Conservation (phyloP, 2,329 filamentous ascomycete species). For the Paracorniculantispora psalliotae region DNA sequence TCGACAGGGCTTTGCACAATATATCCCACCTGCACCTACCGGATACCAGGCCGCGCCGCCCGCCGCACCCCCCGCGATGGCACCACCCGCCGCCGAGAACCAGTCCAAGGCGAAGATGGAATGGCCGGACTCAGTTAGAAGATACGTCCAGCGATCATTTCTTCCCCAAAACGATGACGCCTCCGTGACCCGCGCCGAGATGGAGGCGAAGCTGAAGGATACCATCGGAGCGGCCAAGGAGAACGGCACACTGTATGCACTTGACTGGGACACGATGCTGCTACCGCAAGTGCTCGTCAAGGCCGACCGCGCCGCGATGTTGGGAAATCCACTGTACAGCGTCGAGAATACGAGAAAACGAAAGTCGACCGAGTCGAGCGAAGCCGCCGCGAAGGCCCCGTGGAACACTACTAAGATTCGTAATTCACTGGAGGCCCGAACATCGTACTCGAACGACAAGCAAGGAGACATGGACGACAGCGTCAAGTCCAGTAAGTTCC, state of each 20-base stretch:
- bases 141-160: conserved; percentile 88
- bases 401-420: conserved; percentile 68
- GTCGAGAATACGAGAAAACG: conserved; percentile 63
- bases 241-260: conserved; percentile 61
- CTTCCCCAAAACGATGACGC: conserved; percentile 63
- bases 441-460: conserved; percentile 54
- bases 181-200: conserved; percentile 60
- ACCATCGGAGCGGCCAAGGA: conserved; percentile 82
- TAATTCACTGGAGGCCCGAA: conserved; percentile 64
- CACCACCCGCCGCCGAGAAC: conserved; percentile 22
- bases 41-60: conserved; percentile 20
- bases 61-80: conserved; percentile 21
- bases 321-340: conserved; percentile 33
- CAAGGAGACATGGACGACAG: conserved; percentile 41
- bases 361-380: conserved; percentile 65
- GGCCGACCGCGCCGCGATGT: conserved; percentile 56
- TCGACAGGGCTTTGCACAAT: conserved; percentile 53
- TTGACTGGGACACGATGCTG: conserved; percentile 79
- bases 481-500: conserved; percentile 75
- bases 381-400: conserved; percentile 55
- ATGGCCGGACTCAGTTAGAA: conserved; percentile 78
- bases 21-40: conserved; percentile 31
- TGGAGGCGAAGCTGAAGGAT: conserved; percentile 79
- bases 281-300: conserved; percentile 80
- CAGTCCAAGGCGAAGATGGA: conserved; percentile 58